Evolutionary conservation across 805 yeast species (phyloP).

Genomic region (Trichomonascus vanleenenianus): DNA sequence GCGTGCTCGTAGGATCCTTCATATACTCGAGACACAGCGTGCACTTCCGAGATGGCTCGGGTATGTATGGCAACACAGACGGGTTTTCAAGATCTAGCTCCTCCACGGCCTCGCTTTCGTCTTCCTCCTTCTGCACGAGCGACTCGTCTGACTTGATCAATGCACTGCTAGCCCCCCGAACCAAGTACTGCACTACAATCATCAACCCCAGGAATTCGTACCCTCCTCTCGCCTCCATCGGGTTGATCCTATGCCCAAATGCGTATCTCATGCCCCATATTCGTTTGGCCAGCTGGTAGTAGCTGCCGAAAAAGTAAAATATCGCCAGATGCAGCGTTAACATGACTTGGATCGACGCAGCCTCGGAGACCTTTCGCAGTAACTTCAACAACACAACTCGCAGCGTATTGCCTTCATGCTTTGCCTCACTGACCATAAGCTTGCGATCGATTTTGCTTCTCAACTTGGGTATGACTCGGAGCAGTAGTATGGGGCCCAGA

Average conservation of each 20-base stretch:
- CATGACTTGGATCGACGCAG: slow-evolving; percentile 28
- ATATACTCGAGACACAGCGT: slow-evolving; percentile 76
- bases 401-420: no score
- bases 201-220: slow-evolving; percentile 64
- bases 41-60: slow-evolving; percentile 64
- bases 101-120: slow-evolving; percentile 7
- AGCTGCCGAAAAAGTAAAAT: slow-evolving; percentile 77
- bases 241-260: slow-evolving; percentile 27
- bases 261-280: slow-evolving; percentile 73
- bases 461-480: slow-evolving; percentile 15
- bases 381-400: not conserved
- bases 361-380: not conserved
- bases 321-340: slow-evolving; percentile 68
- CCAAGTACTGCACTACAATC: slow-evolving; percentile 24
- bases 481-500: slow-evolving; percentile 49
- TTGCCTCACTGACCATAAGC: not conserved
- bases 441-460: slow-evolving; percentile 13
- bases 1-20: slow-evolving; percentile 76
- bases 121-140: slow-evolving; percentile 5
- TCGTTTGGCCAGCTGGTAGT: slow-evolving; percentile 71
- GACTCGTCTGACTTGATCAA: slow-evolving; percentile 4
- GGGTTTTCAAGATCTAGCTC: slow-evolving; percentile 51
- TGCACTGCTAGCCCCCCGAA: slow-evolving; percentile 2
- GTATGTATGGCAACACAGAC: slow-evolving; percentile 53
- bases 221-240: slow-evolving; percentile 22